Percentiles rank a stretch among this genome's conserved stretches.
Conservation (phyloP, 306 rosid species). For the Hylodesmum podocarpum region DNA sequence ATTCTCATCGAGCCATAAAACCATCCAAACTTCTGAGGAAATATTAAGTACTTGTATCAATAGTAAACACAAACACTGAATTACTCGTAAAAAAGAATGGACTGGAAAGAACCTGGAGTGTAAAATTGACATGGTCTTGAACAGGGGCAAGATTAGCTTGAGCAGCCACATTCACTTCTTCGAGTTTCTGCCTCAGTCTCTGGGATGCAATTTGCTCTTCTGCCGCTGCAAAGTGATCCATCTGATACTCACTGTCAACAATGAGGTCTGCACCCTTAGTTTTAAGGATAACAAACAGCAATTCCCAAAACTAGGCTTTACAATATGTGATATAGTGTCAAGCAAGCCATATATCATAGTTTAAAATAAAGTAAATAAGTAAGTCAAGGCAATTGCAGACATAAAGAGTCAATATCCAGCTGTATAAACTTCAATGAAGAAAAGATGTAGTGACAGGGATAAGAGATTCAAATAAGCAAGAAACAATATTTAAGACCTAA, state of each 20-base stretch:
- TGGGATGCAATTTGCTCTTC: constrained; percentile 78
- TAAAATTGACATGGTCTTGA: constrained; percentile 92
- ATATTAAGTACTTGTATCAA: not conserved
- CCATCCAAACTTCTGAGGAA: not conserved
- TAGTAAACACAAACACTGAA: constrained; percentile 15
- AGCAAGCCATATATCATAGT: not conserved
- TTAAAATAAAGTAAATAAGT: not conserved
- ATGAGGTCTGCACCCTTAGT: constrained; percentile 9
- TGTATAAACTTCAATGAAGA: not conserved
- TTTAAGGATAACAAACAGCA: not conserved
- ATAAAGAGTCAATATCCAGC: not conserved
- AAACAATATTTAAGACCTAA: not conserved
- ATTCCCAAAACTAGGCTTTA: constrained; percentile 5
- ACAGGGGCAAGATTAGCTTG: constrained; percentile 66
- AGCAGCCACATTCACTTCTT: constrained; percentile 80
- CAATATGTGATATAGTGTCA: not conserved
- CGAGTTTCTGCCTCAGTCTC: constrained; percentile 68
- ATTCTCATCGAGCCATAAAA: constrained; percentile 16
- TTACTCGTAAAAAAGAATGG: not conserved
- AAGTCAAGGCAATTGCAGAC: not conserved
- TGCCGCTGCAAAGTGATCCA: constrained; percentile 65
- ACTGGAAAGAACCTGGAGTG: constrained; percentile 69
- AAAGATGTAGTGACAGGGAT: not conserved
- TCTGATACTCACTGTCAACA: constrained; percentile 30
- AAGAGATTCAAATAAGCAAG: not conserved